Evolutionary conservation across 2,329 filamentous ascomycete species (phyloP), one percentile per base, ranked within the genome.

Genomic region (Exophiala dermatitidis): DNA sequence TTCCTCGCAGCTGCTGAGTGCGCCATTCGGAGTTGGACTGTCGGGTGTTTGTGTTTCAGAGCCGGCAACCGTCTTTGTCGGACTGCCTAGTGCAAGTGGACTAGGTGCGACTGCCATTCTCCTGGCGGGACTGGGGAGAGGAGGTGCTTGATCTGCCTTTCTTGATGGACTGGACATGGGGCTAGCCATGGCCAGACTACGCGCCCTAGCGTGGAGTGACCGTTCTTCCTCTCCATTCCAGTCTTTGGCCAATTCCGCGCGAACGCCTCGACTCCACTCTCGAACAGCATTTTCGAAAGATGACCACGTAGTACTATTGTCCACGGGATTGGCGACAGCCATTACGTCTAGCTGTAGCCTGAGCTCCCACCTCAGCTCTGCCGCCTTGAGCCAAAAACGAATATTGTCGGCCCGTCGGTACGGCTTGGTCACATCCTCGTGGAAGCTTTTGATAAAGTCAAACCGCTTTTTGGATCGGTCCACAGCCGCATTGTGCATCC

Each of bases 381-480:
- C 90, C 1, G 91, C 93, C 74, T 98, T 98, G 71, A 87, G 81
- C 91, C 93, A 98, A 75, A 86, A 98, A 38, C 90, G 82, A 57
- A 98, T 77, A 68, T 98, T 98, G 63, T 98, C 93, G 2, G 90
- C 89, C 58, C 85, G 85, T 46, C 93, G 85, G 69, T 98, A 98
- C 0, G 93, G 93, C 71, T 97, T 97, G 56, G 83, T 84, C 6
- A 93, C 91, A 69, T 98, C 90, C n/a, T 83, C 84, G 68, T 97
- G 93, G 69, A 86, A 96, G 6, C 80, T 80, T 53, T 88, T 89
- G 66, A 98, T 96, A 58, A 88, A 82, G 48, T 90, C 90, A 67
- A 97, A 97, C 5, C 86, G 87, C 31, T 88, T 80, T 66, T 85
- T 84, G 26, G 90, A 96, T 67, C 88, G 88, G 65, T 83, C 82